Evolutionary conservation across 805 yeast genomes (phyloP).

Genomic region (Groenewaldozyma tartarivorans): DNA sequence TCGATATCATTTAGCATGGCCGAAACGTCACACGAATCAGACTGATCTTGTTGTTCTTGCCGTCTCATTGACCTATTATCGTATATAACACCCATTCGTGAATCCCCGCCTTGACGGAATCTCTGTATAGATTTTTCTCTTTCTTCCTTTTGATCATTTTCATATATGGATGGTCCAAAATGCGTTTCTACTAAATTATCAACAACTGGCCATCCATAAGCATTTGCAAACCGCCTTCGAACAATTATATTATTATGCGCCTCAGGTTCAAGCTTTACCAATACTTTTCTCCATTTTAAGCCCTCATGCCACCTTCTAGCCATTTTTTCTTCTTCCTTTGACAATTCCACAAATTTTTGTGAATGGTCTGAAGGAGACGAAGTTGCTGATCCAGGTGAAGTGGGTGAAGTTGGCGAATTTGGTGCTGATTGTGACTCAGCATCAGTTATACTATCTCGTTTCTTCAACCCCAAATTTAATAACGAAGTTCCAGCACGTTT

Average conservation of each 20-base stretch:
- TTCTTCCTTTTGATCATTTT: not conserved
- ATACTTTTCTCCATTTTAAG: conserved; percentile 84
- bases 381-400: not conserved
- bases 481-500: conserved; percentile 9
- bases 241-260: conserved; percentile 93
- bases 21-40: conserved; percentile 8
- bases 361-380: not conserved
- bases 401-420: not conserved
- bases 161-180: no score
- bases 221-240: conserved; percentile 79
- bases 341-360: conserved; percentile 22
- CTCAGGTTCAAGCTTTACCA: conserved; percentile 79
- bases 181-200: conserved; percentile 67
- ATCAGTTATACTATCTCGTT: not conserved
- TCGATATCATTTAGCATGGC: conserved; percentile 9
- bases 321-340: conserved; percentile 58
- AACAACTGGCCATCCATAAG: conserved; percentile 93
- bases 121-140: not conserved
- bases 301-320: conserved; percentile 83
- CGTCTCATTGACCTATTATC: not conserved
- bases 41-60: no score
- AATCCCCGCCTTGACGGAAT: no score
- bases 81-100: no score
- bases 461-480: not conserved
- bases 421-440: not conserved